Base-by-base conservation (phyloP, 768 basidiomycete genomes). In the Tylopilus rubrobrunneus region DNA sequence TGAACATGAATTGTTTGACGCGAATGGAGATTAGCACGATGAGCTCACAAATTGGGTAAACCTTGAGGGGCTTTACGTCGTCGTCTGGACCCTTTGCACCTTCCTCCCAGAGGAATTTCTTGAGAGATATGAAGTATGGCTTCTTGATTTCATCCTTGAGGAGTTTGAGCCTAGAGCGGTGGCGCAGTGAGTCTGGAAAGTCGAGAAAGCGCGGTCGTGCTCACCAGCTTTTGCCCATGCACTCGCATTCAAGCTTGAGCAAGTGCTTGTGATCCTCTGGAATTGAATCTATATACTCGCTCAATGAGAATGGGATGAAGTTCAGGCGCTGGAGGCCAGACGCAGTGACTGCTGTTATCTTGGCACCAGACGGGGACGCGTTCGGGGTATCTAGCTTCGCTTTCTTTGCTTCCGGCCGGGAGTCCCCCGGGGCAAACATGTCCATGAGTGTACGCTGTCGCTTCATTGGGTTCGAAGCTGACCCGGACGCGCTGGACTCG, bases 141-240 rank as follows among this genome's bases (percentile, higher is more conserved):
- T 89, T 86, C 60, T 76, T 78, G 48, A 92, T 79, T 63, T 92
- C 90, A 55, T 84, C 80, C 57, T 84, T 82, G 51, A 92, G 76
- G 34, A 87, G 60, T 64, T 86, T 86, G 41, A 92, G 73, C 90
- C 88, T 91, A 57, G 44, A 56, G 28, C 40, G 51, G 55, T 50
- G 46, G 21, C 28, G 48, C 8, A 11, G 8, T 69, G 29, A 51
- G 37, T 42, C 34, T 43, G 48, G 27, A 27, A 17, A 12, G 28
- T 43, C 28, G 31, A 31, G 31, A 31, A 31, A 49, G 33, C 44
- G 21, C 34, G 34, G 34, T 37, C 34, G 40, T 31, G 42, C 68
- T 55, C 12, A 84, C 87, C 87, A 89, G 60, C 83, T 85, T 66
- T 81, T 82, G 21, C 84, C 83, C 78, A 92, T 80, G n/a, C 78